Evolutionary conservation across 2,329 filamentous ascomycete genomes (phyloP), one percentile per base, ranked within the genome.

Genomic region (Hymenoscyphus repandus): DNA sequence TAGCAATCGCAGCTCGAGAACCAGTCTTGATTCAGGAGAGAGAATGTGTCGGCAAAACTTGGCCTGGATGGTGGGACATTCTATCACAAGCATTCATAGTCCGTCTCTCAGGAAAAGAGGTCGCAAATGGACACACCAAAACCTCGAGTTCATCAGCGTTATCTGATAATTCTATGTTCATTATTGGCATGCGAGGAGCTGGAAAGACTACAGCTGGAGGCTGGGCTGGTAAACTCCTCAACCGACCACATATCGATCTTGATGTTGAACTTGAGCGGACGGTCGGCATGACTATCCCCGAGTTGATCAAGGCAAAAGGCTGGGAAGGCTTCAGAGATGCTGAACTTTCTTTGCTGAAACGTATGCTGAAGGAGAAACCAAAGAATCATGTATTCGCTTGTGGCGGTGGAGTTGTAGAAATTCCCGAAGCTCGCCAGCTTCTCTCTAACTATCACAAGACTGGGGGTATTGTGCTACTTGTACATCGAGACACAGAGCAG

Each of bases 41-140:
- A 53, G 90, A 96, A 63, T 99, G 93, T 66, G 88, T 90, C 2
- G 91, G 88, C 37, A 99, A 99, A 76, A 99, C 93, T 2, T 99
- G 93, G 93, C 93, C 93, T 0, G 93, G 92, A 9, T 99, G 93
- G 90, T 99, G 93, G 93, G 93, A 99, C 68, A 82, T 85, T 15
- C 72, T 97, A 50, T 84, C 85, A 18, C 82, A 87, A 59, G 79
- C 82, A 12, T 99, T 96, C 73, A 77, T 83, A 32, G 87, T 88
- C 27, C 71, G 77, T 27, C 73, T 97, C n/a, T 79, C 85, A 53
- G 93, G 93, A 11, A 80, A 85, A 33, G 90, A 66, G 38, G 52
- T 62, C 30, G 66, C 66, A 36, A 64, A 60, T 48, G 58, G 71
- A 41, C 68, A 69, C 20, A 63, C 68, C 10, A 70, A 68, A 30